Base-by-base conservation (phyloP, 2,329 filamentous ascomycete genomes). In the Diplocarpon rosae region DNA sequence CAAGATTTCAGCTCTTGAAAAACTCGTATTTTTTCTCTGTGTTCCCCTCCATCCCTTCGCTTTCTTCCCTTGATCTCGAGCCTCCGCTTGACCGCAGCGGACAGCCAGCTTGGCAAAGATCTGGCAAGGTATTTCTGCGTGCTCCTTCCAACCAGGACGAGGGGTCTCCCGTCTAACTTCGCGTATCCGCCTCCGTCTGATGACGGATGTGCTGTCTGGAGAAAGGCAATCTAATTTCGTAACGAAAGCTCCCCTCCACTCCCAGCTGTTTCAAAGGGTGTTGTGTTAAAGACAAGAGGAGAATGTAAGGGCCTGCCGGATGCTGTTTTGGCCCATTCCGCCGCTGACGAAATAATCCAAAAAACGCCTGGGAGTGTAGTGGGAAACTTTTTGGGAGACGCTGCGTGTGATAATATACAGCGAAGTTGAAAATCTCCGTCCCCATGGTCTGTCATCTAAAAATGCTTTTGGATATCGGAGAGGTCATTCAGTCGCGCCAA, bases 401-500 rank as follows among this genome's bases (percentile, higher is more conserved):
- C 20, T 9, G 1, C 15, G 17, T n/a, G 30, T n/a, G 28, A 42
- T 16, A 28, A 36, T 43, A 27, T 43, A 43, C 40, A 43, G 27
- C 16, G 10, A 29, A 20, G 37, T n/a, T 17, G 14, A n/a, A 33
- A 17, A 24, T 24, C 4, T 24, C 20, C 4, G 20, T 24, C 20
- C 4, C 4, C 20, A 24, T 24, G 3, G 20, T 7, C 7, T 24
- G 20, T 7, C 7, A 7, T n/a, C 17, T n/a, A n/a, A n/a, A n/a
- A 17, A 5, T 35, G 35, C 10, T 42, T 36, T 14, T 42, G 27
- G 32, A 32, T 20, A 29, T 42, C 39, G 39, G 35, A 35, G 24
- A 31, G 39, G 28, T 45, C 46, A 28, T 12, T 42, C 39, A 7
- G 35, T 39, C 20, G 33, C 38, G 35, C 81, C 81, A 55, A 86